Percentiles rank a stretch among this genome's conserved stretches.
phyloP scores from a whole-genome alignment of 176 grass and related monocot species.

The Avena atlantica region DNA sequence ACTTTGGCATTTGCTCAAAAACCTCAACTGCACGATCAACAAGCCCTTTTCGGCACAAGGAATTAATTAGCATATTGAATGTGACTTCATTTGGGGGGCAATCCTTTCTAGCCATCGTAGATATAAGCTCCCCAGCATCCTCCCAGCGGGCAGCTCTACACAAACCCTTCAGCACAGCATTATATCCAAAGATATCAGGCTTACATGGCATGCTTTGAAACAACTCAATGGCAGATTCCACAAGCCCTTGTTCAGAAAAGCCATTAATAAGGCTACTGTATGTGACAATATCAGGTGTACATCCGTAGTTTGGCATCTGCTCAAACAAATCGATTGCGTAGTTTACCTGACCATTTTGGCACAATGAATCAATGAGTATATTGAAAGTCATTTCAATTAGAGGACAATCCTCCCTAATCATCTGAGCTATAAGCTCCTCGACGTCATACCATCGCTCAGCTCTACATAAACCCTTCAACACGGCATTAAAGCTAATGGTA shows the following conservation, averaged over 20 bases:
- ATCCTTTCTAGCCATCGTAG: constrained; percentile 50
- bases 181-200: constrained; percentile 58
- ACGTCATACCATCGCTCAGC: constrained; percentile 50
- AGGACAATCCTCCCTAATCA: constrained; percentile 39
- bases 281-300: constrained; percentile 59
- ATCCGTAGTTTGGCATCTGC: constrained; percentile 51
- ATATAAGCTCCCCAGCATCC: constrained; percentile 54
- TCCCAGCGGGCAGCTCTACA: constrained; percentile 52
- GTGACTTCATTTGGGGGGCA: constrained; percentile 61
- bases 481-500: constrained; percentile 46
- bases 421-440: constrained; percentile 39
- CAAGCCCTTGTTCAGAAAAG: constrained; percentile 56
- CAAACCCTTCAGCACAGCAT: constrained; percentile 54
- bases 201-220: constrained; percentile 59
- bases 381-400: constrained; percentile 55
- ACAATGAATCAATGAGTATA: constrained; percentile 54
- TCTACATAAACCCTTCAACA: constrained; percentile 57
- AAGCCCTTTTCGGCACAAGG: constrained; percentile 52
- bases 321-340: constrained; percentile 52
- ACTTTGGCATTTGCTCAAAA: constrained; percentile 52
- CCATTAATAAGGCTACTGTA: constrained; percentile 62
- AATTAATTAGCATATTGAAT: constrained; percentile 58
- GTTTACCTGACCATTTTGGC: constrained; percentile 44
- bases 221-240: constrained; percentile 46
- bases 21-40: constrained; percentile 52